Evolutionary conservation across 1,139 yeast genomes (phyloP), one percentile per base, ranked within the genome.

Genomic region (Geotrichum siamense): DNA sequence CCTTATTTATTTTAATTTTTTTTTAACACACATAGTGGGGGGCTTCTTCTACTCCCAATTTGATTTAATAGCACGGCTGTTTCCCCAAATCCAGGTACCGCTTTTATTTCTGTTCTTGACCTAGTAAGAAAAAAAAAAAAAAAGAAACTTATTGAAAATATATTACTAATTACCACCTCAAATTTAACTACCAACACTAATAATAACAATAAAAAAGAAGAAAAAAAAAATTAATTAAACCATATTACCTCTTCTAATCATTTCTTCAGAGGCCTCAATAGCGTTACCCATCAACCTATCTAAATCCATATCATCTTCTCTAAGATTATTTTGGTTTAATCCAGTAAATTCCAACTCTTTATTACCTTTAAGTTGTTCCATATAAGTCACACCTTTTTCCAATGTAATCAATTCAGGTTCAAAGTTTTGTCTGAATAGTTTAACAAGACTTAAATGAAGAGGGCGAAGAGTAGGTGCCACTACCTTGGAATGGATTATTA

Each of bases 371-470:
- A 43, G 15, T 20, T 43, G 46, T 12, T 45, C 45, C 16, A 19
- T 28, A 26, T 43, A 45, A 2, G 43, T 17, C 17, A 45, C 33
- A 12, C 51, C 55, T 60, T 64, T 60, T 68, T 65, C n/a, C 48
- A 53, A 38, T 56, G 48, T 30, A 1, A 53, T 70, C 48, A 86
- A 78, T 56, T 86, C 96, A 5, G 69, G 74, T 31, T 69, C 68
- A 63, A 85, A 86, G 60, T 85, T 84, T 66, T 74, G 74, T 55
- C 71, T 71, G 63, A 75, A 85, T 49, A 84, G 65, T 41, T 74
- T 75, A 28, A 78, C 74, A 62, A 86, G 68, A 13, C 79, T 75
- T 19, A 75, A 75, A 57, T 85, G 95, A 22, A 86, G 74, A 1
- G 74, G 72, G 53, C 68, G 74, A 69, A 82, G 68, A 15, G 69